Percentiles rank a stretch among this genome's conserved stretches.
Conservation (phyloP, 176 grass and related monocot species). For the Pontederia crassipes region DNA sequence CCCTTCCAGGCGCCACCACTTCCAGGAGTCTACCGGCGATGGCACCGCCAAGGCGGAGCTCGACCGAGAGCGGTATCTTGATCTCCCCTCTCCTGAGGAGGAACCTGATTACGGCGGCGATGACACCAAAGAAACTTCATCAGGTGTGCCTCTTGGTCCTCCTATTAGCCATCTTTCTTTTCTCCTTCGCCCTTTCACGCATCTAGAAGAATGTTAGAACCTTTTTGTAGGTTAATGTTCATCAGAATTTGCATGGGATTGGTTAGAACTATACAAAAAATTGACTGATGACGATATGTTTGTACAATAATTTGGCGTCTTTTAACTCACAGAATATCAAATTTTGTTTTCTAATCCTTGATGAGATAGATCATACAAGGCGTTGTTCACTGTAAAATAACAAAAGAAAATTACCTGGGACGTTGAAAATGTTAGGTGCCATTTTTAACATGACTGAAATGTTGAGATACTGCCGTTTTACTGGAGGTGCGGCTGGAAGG, state of each 20-base stretch:
- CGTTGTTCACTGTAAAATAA: too few relatives aligned
- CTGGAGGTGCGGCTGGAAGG: not conserved
- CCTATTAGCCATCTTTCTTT: not conserved
- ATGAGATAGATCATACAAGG: too few relatives aligned
- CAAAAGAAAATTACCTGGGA: too few relatives aligned
- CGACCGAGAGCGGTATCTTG: slow-evolving; percentile 67
- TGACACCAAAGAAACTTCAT: not conserved
- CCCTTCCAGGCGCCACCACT: slow-evolving; percentile 30
- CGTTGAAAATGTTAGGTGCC: too few relatives aligned
- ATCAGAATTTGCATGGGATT: too few relatives aligned
- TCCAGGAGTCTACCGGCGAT: slow-evolving; percentile 11
- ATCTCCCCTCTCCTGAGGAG: slow-evolving; percentile 26
- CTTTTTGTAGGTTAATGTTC: too few relatives aligned
- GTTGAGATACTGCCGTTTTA: not conserved
- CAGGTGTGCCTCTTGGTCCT: slow-evolving; percentile 23
- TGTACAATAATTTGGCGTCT: too few relatives aligned
- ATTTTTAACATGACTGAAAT: slow-evolving; percentile 1
- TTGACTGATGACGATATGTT: too few relatives aligned
- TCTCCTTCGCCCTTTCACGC: not conserved
- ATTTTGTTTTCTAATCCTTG: too few relatives aligned
- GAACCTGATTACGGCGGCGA: slow-evolving; percentile 9
- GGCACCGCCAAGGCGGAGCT: slow-evolving; percentile 40
- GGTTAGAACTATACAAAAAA: too few relatives aligned
- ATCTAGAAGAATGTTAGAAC: too few relatives aligned
- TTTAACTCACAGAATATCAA: too few relatives aligned